Evolutionary conservation across 2,329 filamentous ascomycete species (phyloP), one percentile per base, ranked within the genome.

Genomic region (Didymella exigua): DNA sequence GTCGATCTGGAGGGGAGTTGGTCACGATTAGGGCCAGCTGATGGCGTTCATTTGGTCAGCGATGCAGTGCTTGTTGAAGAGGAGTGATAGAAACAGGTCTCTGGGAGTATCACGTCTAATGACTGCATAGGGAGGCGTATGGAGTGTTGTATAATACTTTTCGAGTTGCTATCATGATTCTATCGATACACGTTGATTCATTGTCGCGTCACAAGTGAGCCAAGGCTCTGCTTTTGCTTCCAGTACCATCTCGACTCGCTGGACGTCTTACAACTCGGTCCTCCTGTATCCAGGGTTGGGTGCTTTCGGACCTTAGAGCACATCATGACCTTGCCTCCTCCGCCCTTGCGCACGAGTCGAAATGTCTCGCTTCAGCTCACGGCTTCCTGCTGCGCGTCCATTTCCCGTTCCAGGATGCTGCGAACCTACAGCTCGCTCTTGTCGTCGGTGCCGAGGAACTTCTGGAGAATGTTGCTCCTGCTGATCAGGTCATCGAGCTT

Each of bases 401-500:
- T n/a, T n/a, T n/a, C n/a, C n/a, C n/a, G n/a, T n/a, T n/a, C n/a
- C n/a, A n/a, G n/a, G n/a, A n/a, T 14, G 41, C 18, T 30, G 34
- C 26, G 16, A 16, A 16, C 63, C 79, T 85, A 90, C 78, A 91
- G 79, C 81, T 91, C 86, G 69, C 89, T 88, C 83, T 91, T 91
- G 63, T 77, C 76, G 59, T 79, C 72, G 70, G 81, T 79, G 66
- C 84, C 82, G 60, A 82, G 76, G 75, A 97, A 98, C 76, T 85
- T 88, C 73, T 84, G 85, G 56, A 98, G 82, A 63, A 98, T 90
- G 80, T 98, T 98, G 76, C 86, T 89, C 80, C 96, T 90, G 77
- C 83, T 87, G 56, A 87, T 86, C 62, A 98, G 78, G 78, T 98
- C 93, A 72, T 98, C 93, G 37, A 91, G 76, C 88, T 98, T 98